A percentile compares a stretch with the other conserved stretches of the same genome.
Conservation (phyloP, 768 basidiomycete genomes). For the Fistulinella prunicolor region DNA sequence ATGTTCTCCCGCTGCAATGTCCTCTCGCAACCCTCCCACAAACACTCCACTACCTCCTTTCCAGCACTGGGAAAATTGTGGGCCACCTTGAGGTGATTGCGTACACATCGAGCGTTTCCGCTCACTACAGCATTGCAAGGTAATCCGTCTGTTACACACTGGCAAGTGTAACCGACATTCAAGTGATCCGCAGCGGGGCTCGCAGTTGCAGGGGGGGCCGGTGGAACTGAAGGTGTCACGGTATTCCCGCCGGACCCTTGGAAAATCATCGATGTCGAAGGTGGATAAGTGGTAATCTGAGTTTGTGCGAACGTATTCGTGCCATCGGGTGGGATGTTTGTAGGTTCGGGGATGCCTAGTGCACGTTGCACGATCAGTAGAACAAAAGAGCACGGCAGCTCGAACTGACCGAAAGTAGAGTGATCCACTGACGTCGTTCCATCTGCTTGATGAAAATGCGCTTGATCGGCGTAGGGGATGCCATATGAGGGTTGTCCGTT, state of each 20-base stretch:
- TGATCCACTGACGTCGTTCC: not conserved
- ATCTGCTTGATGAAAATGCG: not conserved
- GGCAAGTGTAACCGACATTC: not conserved
- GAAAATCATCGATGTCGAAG: not conserved
- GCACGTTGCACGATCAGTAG: not conserved
- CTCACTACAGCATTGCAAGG: conserved; percentile 6
- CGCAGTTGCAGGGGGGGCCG: not conserved
- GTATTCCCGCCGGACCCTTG: no score
- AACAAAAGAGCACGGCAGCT: not conserved
- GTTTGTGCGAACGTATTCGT: not conserved
- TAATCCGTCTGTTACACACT: not conserved
- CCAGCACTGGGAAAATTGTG: conserved; percentile 9
- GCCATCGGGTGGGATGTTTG: not conserved
- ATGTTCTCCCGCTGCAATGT: conserved; percentile 16
- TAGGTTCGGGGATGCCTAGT: not conserved
- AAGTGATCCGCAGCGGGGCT: not conserved
- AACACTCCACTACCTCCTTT: conserved; percentile 3
- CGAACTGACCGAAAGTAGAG: not conserved
- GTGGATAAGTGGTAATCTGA: not conserved
- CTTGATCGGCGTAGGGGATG: not conserved
- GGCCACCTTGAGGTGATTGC: conserved; percentile 11
- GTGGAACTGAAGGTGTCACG: no score
- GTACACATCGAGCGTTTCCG: conserved; percentile 7
- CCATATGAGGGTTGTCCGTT: not conserved
- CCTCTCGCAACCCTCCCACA: conserved; percentile 11